A percentile compares a stretch with the other conserved stretches of the same genome.
phyloP scores from a whole-genome alignment of 2,329 filamentous ascomycete genomes.

The Phialemonium atrogriseum region DNA sequence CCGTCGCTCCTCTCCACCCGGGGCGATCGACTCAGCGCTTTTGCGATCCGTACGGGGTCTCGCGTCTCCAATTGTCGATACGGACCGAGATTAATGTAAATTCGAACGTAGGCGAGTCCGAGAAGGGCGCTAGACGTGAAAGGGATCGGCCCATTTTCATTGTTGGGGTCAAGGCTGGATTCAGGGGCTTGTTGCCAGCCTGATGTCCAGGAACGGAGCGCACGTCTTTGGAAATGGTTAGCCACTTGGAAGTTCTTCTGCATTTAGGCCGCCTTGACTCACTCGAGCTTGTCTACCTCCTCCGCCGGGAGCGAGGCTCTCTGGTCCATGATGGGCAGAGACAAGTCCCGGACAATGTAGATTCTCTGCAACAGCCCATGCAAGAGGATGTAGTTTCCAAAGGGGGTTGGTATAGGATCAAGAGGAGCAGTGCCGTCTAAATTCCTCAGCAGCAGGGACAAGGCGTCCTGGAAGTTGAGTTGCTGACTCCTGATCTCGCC shows the following conservation, averaged over 20 bases:
- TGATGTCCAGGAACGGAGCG: conserved; percentile 26
- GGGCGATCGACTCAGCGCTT: conserved; percentile 26
- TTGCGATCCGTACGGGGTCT: conserved; percentile 29
- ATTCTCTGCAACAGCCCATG: conserved; percentile 29
- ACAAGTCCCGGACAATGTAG: conserved; percentile 27
- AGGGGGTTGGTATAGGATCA: conserved; percentile 25
- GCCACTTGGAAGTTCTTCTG: conserved; percentile 1
- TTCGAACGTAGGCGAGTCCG: conserved; percentile 35
- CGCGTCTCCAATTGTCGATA: conserved; percentile 33
- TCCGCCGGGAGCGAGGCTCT: conserved; percentile 22
- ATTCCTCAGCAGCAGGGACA: conserved; percentile 22
- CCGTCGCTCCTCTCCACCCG: conserved; percentile 38
- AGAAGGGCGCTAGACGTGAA: conserved; percentile 37
- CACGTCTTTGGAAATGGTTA: conserved; percentile 15
- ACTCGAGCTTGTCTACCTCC: conserved; percentile 28
- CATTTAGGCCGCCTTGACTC: conserved; percentile 6
- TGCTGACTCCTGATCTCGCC: conserved; percentile 21
- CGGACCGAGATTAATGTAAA: conserved; percentile 35
- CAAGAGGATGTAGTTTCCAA: conserved; percentile 28
- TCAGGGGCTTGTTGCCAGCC: conserved; percentile 30
- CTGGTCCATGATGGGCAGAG: conserved; percentile 22
- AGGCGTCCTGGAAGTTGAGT: conserved; percentile 26
- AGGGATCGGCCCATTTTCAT: conserved; percentile 30
- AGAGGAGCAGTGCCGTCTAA: conserved; percentile 18
- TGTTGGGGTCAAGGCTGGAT: conserved; percentile 29